phyloP scores from a whole-genome alignment of 352 stramenopile genomes.

The Phytophthora melonis region DNA sequence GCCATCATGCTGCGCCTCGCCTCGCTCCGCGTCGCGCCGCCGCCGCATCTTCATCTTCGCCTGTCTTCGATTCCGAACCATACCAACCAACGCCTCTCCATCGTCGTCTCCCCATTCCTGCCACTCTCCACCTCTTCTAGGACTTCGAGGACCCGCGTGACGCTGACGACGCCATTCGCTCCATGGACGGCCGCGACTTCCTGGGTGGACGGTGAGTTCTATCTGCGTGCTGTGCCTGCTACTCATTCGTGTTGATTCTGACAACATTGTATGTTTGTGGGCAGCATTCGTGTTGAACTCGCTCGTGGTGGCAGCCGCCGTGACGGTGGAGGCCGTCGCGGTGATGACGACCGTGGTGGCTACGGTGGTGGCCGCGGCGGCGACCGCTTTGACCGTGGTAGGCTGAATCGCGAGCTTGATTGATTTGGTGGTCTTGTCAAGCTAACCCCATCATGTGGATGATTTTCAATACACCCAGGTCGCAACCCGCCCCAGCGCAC shows the following conservation, averaged over 20 bases:
- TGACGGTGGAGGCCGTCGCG: conserved; percentile 46
- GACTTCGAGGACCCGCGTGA: conserved; percentile 92
- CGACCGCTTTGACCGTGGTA: too few species aligned
- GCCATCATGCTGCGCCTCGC: conserved; percentile 56
- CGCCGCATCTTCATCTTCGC: conserved; percentile 35
- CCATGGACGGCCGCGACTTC: conserved; percentile 88
- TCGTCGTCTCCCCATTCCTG: conserved; percentile 58
- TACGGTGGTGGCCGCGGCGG: conserved; percentile 42
- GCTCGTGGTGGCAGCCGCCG: conserved; percentile 79
- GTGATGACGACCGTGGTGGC: conserved; percentile 41
- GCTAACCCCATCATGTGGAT: conserved; percentile 1
- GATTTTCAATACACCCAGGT: conserved; percentile 33
- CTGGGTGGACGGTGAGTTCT: conserved; percentile 76
- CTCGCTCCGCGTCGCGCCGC: conserved; percentile 27
- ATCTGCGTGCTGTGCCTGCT: neutral
- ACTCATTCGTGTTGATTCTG: neutral
- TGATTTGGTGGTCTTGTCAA: neutral
- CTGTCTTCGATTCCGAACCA: conserved; percentile 32
- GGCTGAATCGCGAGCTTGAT: too few species aligned
- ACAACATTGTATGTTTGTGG: neutral
- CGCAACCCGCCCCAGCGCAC: conserved; percentile 81
- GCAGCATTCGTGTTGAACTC: conserved; percentile 83
- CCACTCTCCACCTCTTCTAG: conserved; percentile 73
- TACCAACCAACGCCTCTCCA: conserved; percentile 62
- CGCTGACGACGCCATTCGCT: conserved; percentile 87